phyloP scores from a whole-genome alignment of 192 early-diverging fungal species.

The Kickxella alabastrina region DNA sequence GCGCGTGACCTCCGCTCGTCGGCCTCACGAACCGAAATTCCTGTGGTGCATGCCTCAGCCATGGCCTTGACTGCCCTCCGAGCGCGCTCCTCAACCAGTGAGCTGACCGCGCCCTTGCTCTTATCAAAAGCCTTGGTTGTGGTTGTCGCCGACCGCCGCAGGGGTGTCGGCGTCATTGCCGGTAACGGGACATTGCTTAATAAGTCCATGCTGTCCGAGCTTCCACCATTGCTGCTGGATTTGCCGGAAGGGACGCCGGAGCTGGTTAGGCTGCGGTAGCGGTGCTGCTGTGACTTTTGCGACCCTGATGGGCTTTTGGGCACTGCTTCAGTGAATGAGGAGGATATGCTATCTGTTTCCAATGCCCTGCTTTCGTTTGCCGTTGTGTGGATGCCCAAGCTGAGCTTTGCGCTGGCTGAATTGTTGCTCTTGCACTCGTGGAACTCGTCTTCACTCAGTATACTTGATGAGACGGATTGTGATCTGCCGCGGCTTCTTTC shows the following conservation, averaged over 20 bases:
- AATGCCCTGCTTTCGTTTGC: neutral
- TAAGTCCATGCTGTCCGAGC: too few species aligned
- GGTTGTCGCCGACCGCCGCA: slow-evolving; percentile 39
- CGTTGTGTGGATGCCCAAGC: slow-evolving; percentile 8
- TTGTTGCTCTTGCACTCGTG: slow-evolving; percentile 36
- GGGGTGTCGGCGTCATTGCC: neutral
- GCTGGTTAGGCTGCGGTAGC: slow-evolving; percentile 28
- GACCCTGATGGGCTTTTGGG: neutral
- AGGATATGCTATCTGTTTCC: neutral
- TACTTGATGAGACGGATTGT: neutral
- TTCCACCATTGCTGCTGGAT: neutral
- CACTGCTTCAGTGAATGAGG: neutral
- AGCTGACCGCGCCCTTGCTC: neutral
- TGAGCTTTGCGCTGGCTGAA: slow-evolving; percentile 24
- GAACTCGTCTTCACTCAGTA: slow-evolving; percentile 38
- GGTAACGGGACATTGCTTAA: neutral
- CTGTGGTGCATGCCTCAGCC: slow-evolving; percentile 46
- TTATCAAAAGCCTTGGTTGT: slow-evolving; percentile 1
- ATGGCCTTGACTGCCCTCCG: slow-evolving; percentile 41
- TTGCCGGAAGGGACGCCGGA: slow-evolving; percentile 7
- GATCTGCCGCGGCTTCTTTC: neutral
- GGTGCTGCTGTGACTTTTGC: slow-evolving; percentile 12
- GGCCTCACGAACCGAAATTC: slow-evolving; percentile 33
- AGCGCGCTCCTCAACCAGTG: slow-evolving; percentile 40
- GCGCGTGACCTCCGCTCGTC: slow-evolving; percentile 24